Conservation (phyloP, 1,284 basidiomycete genomes). For the Ceratobasidium sp. region DNA sequence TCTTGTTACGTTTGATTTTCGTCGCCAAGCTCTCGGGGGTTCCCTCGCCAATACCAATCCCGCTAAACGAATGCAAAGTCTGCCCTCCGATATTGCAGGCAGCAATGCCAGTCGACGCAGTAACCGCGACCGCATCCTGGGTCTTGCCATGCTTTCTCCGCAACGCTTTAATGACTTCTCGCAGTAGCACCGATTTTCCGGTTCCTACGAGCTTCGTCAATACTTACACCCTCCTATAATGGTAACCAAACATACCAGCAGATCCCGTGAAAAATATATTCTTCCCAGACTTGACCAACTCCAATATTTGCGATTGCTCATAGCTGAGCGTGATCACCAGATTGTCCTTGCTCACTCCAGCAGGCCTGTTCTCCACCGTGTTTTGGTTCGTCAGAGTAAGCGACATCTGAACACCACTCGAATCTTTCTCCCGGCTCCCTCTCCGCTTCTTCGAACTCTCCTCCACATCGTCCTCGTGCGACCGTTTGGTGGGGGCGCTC, state of each 20-base stretch:
- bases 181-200: slow-evolving; percentile 69
- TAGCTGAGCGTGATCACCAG: slow-evolving; percentile 69
- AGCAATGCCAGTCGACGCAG: slow-evolving; percentile 69
- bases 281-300: slow-evolving; percentile 76
- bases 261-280: slow-evolving; percentile 98
- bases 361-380: slow-evolving; percentile 20
- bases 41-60: slow-evolving; percentile 65
- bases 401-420: slow-evolving; percentile 30
- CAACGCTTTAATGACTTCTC: slow-evolving; percentile 69
- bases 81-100: slow-evolving; percentile 75
- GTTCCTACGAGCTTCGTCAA: slow-evolving; percentile 59
- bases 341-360: slow-evolving; percentile 51
- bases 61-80: slow-evolving; percentile 68
- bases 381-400: slow-evolving; percentile 32
- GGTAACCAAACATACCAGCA: slow-evolving; percentile 74
- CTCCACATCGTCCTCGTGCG: slow-evolving; percentile 21
- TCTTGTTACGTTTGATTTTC: slow-evolving; percentile 59
- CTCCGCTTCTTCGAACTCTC: slow-evolving; percentile 29
- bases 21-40: slow-evolving; percentile 56
- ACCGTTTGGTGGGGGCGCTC: slow-evolving; percentile 8
- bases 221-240: too few relatives aligned
- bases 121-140: slow-evolving; percentile 66
- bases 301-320: slow-evolving; percentile 86
- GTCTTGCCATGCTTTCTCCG: slow-evolving; percentile 65
- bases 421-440: slow-evolving; percentile 16